Conservation (phyloP, 345 rosid species). For the Dipteronia sinensis region DNA sequence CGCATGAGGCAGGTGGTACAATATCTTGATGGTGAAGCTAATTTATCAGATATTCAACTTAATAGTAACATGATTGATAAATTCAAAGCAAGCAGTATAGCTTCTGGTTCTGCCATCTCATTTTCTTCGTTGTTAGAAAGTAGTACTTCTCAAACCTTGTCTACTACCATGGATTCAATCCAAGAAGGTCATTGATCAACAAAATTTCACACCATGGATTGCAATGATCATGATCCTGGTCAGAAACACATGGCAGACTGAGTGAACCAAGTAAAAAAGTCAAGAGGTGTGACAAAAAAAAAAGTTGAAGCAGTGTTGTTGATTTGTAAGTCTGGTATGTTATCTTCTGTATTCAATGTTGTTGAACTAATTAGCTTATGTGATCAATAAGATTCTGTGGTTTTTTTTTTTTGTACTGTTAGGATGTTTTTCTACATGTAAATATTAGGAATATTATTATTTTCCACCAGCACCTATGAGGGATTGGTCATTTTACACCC, state of each 20-base stretch:
- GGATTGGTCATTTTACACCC: no score
- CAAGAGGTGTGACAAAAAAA: not conserved
- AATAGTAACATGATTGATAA: not conserved
- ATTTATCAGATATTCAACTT: constrained; percentile 10
- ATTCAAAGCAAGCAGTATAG: not conserved
- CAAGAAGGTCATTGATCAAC: not conserved
- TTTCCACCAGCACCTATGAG: no score
- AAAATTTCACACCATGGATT: no score
- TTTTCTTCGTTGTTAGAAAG: not conserved
- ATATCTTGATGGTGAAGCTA: constrained; percentile 37
- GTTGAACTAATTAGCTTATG: not conserved
- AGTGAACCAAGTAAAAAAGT: no score
- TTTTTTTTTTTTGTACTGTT: not conserved
- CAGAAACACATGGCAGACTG: no score
- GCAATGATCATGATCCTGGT: no score
- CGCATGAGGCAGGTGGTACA: constrained; percentile 39
- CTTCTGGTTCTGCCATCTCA: not conserved
- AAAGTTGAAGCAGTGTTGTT: not conserved
- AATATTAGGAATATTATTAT: no score
- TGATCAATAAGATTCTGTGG: no score
- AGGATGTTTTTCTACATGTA: no score
- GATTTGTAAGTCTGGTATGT: not conserved
- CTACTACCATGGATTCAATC: not conserved
- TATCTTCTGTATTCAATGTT: not conserved
- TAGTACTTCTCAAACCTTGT: no score